Evolutionary conservation across 345 rosid species (phyloP).

Genomic region (Turritis glabra): DNA sequence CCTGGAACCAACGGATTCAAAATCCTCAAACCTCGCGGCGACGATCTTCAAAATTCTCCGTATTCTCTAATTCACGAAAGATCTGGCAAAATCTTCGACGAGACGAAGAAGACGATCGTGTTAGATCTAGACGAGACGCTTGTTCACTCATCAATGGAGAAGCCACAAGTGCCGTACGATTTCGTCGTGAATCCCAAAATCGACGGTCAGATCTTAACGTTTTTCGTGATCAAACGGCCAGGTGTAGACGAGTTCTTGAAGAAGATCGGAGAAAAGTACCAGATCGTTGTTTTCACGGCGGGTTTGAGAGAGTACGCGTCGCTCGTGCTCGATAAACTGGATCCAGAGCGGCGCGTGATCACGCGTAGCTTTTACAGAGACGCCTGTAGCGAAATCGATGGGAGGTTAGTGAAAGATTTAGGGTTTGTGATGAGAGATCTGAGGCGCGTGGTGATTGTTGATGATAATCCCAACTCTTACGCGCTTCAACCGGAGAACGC

Average conservation of each 20-base stretch:
- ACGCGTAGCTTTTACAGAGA: constrained; percentile 71
- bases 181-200: constrained; percentile 67
- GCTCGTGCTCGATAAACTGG: constrained; percentile 65
- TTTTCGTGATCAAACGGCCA: constrained; percentile 85
- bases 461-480: constrained; percentile 81
- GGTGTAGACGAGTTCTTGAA: constrained; percentile 73
- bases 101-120: constrained; percentile 60
- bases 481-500: constrained; percentile 79
- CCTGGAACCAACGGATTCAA: constrained; percentile 56
- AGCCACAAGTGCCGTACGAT: constrained; percentile 60
- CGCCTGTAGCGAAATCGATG: constrained; percentile 66
- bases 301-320: constrained; percentile 81
- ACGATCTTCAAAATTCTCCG: background rate
- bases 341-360: constrained; percentile 50
- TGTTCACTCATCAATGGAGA: constrained; percentile 78
- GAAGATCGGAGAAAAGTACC: constrained; percentile 53
- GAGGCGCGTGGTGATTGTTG: constrained; percentile 65
- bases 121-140: constrained; percentile 92
- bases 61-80: constrained; percentile 25
- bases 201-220: constrained; percentile 59
- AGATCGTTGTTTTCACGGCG: constrained; percentile 90
- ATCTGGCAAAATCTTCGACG: constrained; percentile 36
- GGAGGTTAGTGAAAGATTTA: constrained; percentile 78
- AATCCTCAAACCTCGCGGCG: constrained; percentile 39
- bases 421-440: constrained; percentile 65